Conservation (phyloP, 2,329 filamentous ascomycete genomes). For the Madurella fahalii region DNA sequence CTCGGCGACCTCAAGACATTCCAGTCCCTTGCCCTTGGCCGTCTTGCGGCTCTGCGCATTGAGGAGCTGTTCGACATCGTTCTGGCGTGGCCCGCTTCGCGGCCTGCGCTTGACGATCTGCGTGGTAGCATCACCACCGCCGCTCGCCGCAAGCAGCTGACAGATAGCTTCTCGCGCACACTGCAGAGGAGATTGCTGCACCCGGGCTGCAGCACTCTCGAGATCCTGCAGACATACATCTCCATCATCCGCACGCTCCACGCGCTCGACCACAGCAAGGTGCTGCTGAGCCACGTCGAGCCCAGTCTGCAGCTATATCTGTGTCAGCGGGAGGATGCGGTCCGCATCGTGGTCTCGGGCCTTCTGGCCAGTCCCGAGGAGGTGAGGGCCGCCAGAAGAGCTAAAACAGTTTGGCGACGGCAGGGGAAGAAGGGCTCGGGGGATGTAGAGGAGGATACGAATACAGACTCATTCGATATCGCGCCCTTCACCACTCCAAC, state of each 20-base stretch:
- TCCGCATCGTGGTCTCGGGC: slow-evolving; percentile 71
- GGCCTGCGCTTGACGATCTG: slow-evolving; percentile 70
- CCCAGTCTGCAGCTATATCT: slow-evolving; percentile 71
- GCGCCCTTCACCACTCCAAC: slow-evolving; percentile 16
- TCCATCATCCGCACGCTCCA: slow-evolving; percentile 75
- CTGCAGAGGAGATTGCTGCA: slow-evolving; percentile 66
- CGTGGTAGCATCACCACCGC: slow-evolving; percentile 65
- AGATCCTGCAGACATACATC: slow-evolving; percentile 74
- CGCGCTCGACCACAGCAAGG: slow-evolving; percentile 70
- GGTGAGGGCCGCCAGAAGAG: slow-evolving; percentile 23
- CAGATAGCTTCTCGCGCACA: slow-evolving; percentile 62
- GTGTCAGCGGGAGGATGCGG: slow-evolving; percentile 69
- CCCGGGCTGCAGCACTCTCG: slow-evolving; percentile 69
- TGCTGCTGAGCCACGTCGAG: slow-evolving; percentile 70
- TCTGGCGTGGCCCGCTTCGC: slow-evolving; percentile 67
- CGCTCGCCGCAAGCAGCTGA: slow-evolving; percentile 65
- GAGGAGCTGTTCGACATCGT: slow-evolving; percentile 76
- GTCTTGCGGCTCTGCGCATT: slow-evolving; percentile 65
- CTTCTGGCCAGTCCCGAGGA: slow-evolving; percentile 60
- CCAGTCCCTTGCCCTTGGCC: slow-evolving; percentile 65
- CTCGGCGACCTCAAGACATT: slow-evolving; percentile 61
- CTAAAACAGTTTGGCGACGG: slow-evolving; percentile 30
- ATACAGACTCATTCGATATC: not conserved
- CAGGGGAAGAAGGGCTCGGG: slow-evolving; percentile 1
- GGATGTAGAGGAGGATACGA: not conserved